Evolutionary conservation across 345 rosid genomes (phyloP).

Genomic region (Euphorbia peplus): DNA sequence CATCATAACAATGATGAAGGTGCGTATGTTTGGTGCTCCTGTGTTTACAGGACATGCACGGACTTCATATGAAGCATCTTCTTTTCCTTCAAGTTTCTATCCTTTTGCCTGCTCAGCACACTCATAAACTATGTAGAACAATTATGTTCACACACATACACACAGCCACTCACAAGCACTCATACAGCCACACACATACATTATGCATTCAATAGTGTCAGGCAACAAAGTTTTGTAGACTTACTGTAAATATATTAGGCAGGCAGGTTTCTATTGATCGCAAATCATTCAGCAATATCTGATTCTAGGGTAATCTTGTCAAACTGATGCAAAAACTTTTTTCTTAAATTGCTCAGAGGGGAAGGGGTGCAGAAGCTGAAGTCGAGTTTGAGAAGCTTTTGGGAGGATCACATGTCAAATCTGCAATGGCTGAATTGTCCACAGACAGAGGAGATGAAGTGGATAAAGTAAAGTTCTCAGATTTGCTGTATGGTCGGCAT

Average conservation of each 20-base stretch:
- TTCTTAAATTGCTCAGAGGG: conserved; percentile 50
- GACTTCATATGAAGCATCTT: background rate
- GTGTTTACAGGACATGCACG: background rate
- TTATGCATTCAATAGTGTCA: background rate
- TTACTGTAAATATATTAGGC: background rate
- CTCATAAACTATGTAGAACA: background rate
- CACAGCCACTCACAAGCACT: no score
- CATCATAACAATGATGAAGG: background rate
- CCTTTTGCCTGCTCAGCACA: background rate
- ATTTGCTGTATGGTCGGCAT: conserved; percentile 67
- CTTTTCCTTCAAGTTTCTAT: background rate
- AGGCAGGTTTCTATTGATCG: background rate
- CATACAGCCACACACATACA: background rate
- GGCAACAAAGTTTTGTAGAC: background rate
- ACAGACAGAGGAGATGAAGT: conserved; percentile 68
- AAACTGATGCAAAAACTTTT: conserved; percentile 1
- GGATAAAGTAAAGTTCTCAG: conserved; percentile 56
- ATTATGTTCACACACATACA: no score
- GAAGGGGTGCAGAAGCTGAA: conserved; percentile 87
- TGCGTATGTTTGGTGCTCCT: background rate
- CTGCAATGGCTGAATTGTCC: conserved; percentile 72
- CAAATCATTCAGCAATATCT: background rate
- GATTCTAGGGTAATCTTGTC: conserved; percentile 1
- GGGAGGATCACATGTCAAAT: conserved; percentile 68
- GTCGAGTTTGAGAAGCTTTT: conserved; percentile 68